Conservation (phyloP, 192 early-diverging fungal species). For the Chytriomyces sp. region DNA sequence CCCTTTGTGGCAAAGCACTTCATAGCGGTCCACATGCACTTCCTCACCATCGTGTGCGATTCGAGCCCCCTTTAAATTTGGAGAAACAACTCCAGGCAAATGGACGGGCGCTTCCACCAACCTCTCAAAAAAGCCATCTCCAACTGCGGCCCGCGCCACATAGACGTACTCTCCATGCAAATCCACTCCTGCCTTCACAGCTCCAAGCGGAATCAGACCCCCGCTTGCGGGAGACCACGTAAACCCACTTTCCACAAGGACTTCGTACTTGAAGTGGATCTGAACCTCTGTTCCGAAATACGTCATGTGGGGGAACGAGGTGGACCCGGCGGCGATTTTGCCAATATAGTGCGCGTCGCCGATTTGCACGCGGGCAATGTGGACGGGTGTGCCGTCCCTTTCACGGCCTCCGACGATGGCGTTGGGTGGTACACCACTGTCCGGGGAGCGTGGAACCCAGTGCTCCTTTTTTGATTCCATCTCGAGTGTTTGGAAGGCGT, state of each 20-base stretch:
- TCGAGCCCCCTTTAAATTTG: background rate
- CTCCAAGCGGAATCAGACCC: background rate
- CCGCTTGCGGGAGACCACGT: background rate
- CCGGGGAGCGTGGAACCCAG: background rate
- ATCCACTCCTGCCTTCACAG: constrained; percentile 3
- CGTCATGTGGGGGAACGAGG: background rate
- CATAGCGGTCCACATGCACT: background rate
- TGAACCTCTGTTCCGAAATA: background rate
- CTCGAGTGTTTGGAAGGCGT: background rate
- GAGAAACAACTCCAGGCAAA: background rate
- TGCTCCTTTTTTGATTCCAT: background rate
- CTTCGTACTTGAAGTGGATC: constrained; percentile 8
- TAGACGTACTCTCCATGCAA: constrained; percentile 8
- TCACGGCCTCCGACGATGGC: background rate
- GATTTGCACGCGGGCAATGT: constrained; percentile 6
- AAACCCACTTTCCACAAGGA: background rate
- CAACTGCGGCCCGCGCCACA: background rate
- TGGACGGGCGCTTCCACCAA: background rate
- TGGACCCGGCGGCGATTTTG: background rate
- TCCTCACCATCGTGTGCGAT: constrained; percentile 3
- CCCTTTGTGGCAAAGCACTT: background rate
- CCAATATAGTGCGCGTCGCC: background rate
- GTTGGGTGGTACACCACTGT: background rate
- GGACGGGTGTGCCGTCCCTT: background rate
- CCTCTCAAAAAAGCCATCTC: background rate